Evolutionary conservation across 805 yeast species (phyloP).

Genomic region (Wickerhamomyces sydowiorum): DNA sequence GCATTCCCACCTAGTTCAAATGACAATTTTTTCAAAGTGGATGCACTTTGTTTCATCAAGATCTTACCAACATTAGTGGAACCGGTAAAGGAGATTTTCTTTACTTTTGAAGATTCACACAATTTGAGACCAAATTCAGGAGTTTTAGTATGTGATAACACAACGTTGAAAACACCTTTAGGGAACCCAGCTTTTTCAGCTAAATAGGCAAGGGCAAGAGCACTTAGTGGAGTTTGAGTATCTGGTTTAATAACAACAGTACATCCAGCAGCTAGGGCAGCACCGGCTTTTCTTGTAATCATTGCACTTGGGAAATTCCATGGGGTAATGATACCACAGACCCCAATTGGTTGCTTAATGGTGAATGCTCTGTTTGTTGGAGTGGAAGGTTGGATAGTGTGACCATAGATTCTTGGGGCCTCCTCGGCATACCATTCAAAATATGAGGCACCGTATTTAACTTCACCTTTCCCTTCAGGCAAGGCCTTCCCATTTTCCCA

Average conservation of each 20-base stretch:
- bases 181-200: conserved; percentile 60
- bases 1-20: conserved; percentile 68
- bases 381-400: conserved; percentile 50
- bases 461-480: conserved; percentile 48
- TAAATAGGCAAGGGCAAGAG: conserved; percentile 50
- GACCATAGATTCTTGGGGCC: conserved; percentile 50
- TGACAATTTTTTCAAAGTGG: conserved; percentile 53
- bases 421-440: conserved; percentile 85
- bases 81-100: conserved; percentile 59
- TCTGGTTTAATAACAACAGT: conserved; percentile 58
- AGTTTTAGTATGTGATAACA: conserved; percentile 42
- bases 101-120: conserved; percentile 42
- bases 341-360: conserved; percentile 56
- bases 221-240: conserved; percentile 54
- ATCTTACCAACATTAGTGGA: conserved; percentile 59
- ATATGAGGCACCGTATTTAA: conserved; percentile 61
- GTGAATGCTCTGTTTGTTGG: conserved; percentile 47
- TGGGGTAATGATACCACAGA: conserved; percentile 58
- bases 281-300: conserved; percentile 61
- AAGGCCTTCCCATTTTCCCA: conserved; percentile 60
- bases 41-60: conserved; percentile 50
- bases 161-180: conserved; percentile 48
- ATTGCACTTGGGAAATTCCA: conserved; percentile 67
- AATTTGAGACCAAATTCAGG: conserved; percentile 48
- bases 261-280: conserved; percentile 64